These are phyloP conservation scores for Ogataea nakhonphanomensis DNA, from an alignment of 805 yeast species.

Conservation along the genomic window DNA sequence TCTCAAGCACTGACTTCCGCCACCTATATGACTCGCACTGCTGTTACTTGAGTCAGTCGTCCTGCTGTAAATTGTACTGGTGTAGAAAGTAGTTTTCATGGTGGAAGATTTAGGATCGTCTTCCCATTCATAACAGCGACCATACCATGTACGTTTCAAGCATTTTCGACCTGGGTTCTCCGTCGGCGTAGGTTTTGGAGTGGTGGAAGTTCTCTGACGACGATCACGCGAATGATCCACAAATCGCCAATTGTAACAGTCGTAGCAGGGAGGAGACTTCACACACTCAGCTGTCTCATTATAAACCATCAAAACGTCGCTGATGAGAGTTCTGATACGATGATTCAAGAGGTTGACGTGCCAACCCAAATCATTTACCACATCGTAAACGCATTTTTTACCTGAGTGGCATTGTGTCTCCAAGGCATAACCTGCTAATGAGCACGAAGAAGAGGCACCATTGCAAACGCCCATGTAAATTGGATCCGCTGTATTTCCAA, in stretches of 20 bases:
- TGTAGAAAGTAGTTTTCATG: slow-evolving; percentile 9
- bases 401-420: slow-evolving; percentile 96
- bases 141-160: slow-evolving; percentile 62
- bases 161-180: slow-evolving; percentile 41
- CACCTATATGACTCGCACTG: slow-evolving; percentile 2
- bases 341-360: slow-evolving; percentile 83
- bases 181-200: slow-evolving; percentile 21
- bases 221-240: slow-evolving; percentile 44
- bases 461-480: slow-evolving; percentile 95
- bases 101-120: slow-evolving; percentile 23
- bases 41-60: slow-evolving; percentile 2
- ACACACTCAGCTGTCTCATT: slow-evolving; percentile 75
- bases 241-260: slow-evolving; percentile 87
- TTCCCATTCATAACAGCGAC: slow-evolving; percentile 39
- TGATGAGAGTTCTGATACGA: slow-evolving; percentile 86
- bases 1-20: slow-evolving; percentile 13
- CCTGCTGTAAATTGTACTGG: slow-evolving; percentile 5
- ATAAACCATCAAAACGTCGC: slow-evolving; percentile 66
- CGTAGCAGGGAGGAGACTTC: slow-evolving; percentile 79
- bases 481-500: slow-evolving; percentile 97
- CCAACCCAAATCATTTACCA: slow-evolving; percentile 88
- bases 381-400: slow-evolving; percentile 80
- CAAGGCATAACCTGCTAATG: slow-evolving; percentile 94
- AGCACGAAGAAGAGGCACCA: slow-evolving; percentile 87
- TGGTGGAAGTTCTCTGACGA: slow-evolving; percentile 30